Conservation (phyloP, 1,284 basidiomycete genomes). For the Cystobasidium sp. region DNA sequence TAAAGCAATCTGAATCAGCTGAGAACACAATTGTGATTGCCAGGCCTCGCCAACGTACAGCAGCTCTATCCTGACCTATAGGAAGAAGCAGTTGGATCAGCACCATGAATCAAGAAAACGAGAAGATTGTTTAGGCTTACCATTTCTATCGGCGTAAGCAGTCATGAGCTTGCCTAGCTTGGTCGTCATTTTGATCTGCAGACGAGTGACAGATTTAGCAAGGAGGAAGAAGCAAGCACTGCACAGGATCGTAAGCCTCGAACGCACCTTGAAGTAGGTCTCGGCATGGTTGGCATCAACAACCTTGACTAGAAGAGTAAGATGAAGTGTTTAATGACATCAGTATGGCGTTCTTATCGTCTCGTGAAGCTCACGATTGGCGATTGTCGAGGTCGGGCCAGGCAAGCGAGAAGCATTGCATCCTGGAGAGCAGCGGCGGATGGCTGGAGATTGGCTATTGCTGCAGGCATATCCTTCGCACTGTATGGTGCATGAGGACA, state of each 20-base stretch:
- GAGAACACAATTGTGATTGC: background rate
- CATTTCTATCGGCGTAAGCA: conserved; percentile 45
- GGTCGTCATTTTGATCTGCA: conserved; percentile 47
- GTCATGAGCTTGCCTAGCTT: conserved; percentile 47
- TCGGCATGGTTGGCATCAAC: conserved; percentile 44
- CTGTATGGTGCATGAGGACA: background rate
- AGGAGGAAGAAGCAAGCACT: background rate
- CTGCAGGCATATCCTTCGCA: background rate
- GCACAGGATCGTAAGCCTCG: background rate
- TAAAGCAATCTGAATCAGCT: background rate
- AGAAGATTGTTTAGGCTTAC: too few relatives aligned
- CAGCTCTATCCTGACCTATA: conserved; percentile 41
- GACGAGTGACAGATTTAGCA: background rate
- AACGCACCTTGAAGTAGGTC: conserved; percentile 45
- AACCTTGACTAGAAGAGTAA: conserved; percentile 44
- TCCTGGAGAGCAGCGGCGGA: background rate
- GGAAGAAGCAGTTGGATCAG: background rate
- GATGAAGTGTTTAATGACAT: background rate
- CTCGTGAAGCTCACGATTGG: background rate
- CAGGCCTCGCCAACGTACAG: conserved; percentile 2
- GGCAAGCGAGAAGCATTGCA: background rate
- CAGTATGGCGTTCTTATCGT: background rate
- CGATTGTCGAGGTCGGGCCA: background rate
- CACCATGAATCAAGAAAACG: too few relatives aligned
- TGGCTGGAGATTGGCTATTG: background rate